Evolutionary conservation across 78 protist genomes (phyloP), one percentile per base, ranked within the genome.

Genomic region (Salpingoeca rosetta): DNA sequence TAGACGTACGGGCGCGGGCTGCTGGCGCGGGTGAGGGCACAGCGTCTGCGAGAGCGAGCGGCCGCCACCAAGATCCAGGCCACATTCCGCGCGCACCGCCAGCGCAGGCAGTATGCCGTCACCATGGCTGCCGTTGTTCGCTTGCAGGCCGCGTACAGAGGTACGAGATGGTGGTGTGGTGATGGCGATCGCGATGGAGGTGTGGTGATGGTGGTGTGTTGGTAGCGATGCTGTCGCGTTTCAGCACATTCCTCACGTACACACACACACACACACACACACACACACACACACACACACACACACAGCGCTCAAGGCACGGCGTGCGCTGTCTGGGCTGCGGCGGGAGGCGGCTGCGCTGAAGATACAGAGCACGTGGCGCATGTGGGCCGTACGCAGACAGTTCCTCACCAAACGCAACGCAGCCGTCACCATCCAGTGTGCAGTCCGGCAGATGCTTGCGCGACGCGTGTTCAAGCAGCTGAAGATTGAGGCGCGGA

Each of bases 361-460:
- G 26, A 36, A 41, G 76, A 56, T 84, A 12, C 86, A 84, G 45
- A 75, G 78, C 27, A 12, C 24, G 51, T 65, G 12, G 76, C 77
- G 86, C 12, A 38, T 45, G 37, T 25, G n/a, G 27, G 43, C 17
- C 36, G 76, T 37, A 10, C 86, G 75, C 45, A 84, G 25, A 31
- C 31, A 28, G 10, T 84, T 38, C 38, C 35, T 28, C n/a, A 2
- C 39, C 0, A 27, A 45, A 7, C 28, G 35, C n/a, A 26, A 79
- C 27, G 72, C 43, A 7, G 51, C 57, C 45, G 57, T 73, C 51
- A 84, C 39, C n/a, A n/a, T 84, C 35, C 86, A 84, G 42, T 45
- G 57, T 65, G 76, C 36, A 24, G 7, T 17, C 79, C 76, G 86
- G 25, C 0, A 43, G 2, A 10, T 10, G 42, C 10, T 22, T 76